Base-by-base conservation (phyloP, 1,284 basidiomycete species). In the Sphaerobolus stellatus region DNA sequence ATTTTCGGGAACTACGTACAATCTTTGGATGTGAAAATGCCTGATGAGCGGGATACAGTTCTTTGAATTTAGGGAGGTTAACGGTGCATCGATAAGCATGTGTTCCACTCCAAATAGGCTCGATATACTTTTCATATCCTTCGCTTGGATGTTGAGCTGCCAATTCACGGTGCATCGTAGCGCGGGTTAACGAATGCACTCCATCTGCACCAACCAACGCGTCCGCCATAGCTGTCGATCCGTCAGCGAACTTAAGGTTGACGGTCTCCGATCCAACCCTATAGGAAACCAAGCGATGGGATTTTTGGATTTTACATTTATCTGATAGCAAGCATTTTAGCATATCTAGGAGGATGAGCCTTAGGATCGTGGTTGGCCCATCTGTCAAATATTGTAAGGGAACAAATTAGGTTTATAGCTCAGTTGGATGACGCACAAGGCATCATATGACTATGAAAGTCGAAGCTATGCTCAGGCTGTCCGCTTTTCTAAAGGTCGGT, bases 41-140 rank as follows among this genome's bases (percentile, higher is more conserved):
- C 27, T 69, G 64, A 59, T 76, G 76, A 5, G 54, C 50, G 6
- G 75, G 74, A n/a, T 63, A 63, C 36, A 61, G 52, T 31, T 11
- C 33, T 18, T 11, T 18, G 18, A 36, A 36, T 18, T 36, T 36
- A 11, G 11, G 13, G 18, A 18, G 18, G 18, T 11, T 11, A 11
- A 36, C 33, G 18, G 13, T 18, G 33, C 33, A 36, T 11, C 33
- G 33, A 36, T 36, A 36, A 18, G 33, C 33, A 36, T 62, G 63
- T 8, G 68, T 73, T 18, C 77, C 77, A 13, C 71, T 75, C 73
- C 73, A 79, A 9, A 64, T 63, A 5, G 76, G 75, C 31, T 71
- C 61, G 14, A 71, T 64, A 27, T 60, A 64, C 41, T 57, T 54
- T 53, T 68, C 48, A 36, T 36, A 36, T 36, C 33, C 33, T 36